A percentile compares a stretch with the other conserved stretches of the same genome.
These are phyloP conservation scores for Pezicula rhizophila DNA, from an alignment of 2,329 filamentous ascomycete species.

Conservation along the genomic window DNA sequence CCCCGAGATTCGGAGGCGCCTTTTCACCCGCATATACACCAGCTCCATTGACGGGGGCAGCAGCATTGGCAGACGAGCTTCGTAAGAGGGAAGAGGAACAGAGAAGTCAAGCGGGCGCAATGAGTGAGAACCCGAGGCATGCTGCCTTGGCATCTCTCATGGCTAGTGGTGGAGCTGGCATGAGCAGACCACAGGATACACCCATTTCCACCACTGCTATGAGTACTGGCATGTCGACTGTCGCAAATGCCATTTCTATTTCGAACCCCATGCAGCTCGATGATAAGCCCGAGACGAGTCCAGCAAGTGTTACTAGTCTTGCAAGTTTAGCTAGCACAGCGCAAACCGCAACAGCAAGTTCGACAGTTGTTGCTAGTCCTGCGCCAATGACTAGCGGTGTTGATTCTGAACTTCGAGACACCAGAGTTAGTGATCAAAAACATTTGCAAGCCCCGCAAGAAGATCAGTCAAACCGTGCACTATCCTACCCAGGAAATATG, in stretches of 20 bases:
- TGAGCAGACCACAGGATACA: constrained; percentile 51
- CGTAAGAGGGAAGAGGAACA: constrained; percentile 41
- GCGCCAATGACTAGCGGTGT: constrained; percentile 18
- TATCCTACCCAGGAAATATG: constrained; percentile 26
- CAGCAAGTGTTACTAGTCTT: constrained; percentile 26
- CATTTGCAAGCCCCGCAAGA: constrained; percentile 18
- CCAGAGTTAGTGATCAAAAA: constrained; percentile 8
- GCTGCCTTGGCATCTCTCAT: constrained; percentile 47
- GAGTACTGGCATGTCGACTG: constrained; percentile 24
- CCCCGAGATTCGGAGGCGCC: constrained; percentile 23
- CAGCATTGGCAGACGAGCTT: constrained; percentile 48
- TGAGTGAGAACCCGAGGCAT: constrained; percentile 49
- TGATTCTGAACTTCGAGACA: constrained; percentile 20
- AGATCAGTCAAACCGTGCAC: constrained; percentile 21
- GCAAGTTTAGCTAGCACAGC: constrained; percentile 26
- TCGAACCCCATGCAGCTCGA: constrained; percentile 22
- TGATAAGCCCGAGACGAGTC: constrained; percentile 25
- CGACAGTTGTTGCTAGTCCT: constrained; percentile 25
- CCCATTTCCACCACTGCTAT: constrained; percentile 27
- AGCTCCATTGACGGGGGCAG: constrained; percentile 45
- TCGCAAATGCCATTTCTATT: constrained; percentile 24
- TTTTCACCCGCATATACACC: constrained; percentile 29
- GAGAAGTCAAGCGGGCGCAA: constrained; percentile 31
- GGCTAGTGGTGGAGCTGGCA: constrained; percentile 45
- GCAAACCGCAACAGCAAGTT: constrained; percentile 26